Conservation (phyloP, 495 filamentous ascomycete genomes). For the Lasiosphaeris hirsuta region DNA sequence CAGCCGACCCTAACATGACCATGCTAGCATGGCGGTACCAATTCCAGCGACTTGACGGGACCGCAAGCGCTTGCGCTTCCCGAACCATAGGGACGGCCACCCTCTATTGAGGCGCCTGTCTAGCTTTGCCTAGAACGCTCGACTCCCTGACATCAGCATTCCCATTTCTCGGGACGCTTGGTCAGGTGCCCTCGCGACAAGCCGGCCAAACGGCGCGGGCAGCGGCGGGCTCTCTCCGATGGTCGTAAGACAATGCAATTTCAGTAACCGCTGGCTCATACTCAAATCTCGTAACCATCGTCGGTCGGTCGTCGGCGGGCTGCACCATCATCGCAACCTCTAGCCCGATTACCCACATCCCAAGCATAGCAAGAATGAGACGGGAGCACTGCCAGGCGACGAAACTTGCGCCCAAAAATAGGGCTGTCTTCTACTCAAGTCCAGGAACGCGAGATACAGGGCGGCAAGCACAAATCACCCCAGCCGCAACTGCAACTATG, state of each 20-base stretch:
- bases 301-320: no score
- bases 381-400: background rate
- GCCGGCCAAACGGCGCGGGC: conserved; percentile 10
- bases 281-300: background rate
- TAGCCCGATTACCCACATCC: no score
- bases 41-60: conserved; percentile 3
- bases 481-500: no score
- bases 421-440: background rate
- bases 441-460: background rate
- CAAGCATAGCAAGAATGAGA: background rate
- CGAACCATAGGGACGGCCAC: no score
- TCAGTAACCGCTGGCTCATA: conserved; percentile 31
- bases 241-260: conserved; percentile 27
- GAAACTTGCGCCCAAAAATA: background rate
- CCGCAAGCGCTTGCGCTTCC: background rate
- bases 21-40: no score
- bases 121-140: background rate
- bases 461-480: conserved; percentile 2
- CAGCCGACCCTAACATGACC: background rate
- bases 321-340: no score
- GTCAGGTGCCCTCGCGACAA: background rate
- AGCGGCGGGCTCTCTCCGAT: conserved; percentile 15
- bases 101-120: no score
- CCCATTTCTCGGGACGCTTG: no score
- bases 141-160: background rate